Percentiles rank a stretch among this genome's conserved stretches.
phyloP scores from a whole-genome alignment of 768 basidiomycete genomes.

The Lentinula lateritia region DNA sequence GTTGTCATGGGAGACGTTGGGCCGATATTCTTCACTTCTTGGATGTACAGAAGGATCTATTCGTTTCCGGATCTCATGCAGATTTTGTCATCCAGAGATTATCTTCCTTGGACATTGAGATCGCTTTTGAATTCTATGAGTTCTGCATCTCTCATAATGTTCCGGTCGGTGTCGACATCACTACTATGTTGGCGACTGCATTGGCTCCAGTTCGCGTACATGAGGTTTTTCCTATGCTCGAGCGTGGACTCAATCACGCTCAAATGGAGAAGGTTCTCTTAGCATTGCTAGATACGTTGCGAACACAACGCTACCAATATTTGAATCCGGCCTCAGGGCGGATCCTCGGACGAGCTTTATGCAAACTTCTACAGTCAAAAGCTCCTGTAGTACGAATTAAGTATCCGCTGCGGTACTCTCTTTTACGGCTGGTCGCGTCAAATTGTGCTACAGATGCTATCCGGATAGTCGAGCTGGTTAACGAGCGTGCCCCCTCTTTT shows the following conservation, averaged over 20 bases:
- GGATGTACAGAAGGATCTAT: background rate
- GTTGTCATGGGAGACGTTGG: conserved; percentile 22
- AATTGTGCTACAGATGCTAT: conserved; percentile 30
- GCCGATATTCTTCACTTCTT: conserved; percentile 25
- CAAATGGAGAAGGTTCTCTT: conserved; percentile 32
- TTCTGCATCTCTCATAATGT: conserved; percentile 20
- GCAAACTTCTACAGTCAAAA: conserved; percentile 26
- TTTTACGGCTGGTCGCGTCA: conserved; percentile 32
- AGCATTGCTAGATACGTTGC: conserved; percentile 32
- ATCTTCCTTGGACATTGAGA: conserved; percentile 20
- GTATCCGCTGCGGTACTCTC: conserved; percentile 42
- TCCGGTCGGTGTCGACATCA: conserved; percentile 15
- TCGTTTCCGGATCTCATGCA: conserved; percentile 10
- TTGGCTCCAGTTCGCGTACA: conserved; percentile 24
- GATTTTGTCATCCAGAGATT: conserved; percentile 22
- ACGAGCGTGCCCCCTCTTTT: conserved; percentile 26
- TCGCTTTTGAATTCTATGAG: conserved; percentile 28
- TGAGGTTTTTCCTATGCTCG: conserved; percentile 28
- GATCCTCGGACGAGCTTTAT: conserved; percentile 28
- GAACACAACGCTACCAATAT: conserved; percentile 23
- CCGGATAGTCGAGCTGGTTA: conserved; percentile 34
- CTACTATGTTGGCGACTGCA: conserved; percentile 25
- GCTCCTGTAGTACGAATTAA: conserved; percentile 25
- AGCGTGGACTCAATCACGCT: conserved; percentile 21
- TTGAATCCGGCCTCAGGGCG: conserved; percentile 23